Base-by-base conservation (phyloP, 2,329 filamentous ascomycete species). In the Claviceps fusiformis region DNA sequence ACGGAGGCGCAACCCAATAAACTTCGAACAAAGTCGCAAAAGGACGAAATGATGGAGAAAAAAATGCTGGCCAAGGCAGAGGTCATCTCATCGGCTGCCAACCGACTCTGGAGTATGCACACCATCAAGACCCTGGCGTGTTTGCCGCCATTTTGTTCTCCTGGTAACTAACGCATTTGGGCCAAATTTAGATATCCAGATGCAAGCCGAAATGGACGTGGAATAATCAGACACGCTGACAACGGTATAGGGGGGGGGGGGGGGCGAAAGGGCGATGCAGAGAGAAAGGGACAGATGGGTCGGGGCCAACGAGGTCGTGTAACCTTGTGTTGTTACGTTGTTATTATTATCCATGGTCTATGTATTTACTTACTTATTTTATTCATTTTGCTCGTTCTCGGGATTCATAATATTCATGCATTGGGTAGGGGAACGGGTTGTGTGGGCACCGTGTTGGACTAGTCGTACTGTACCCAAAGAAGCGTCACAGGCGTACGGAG, bases 21-120 rank as follows among this genome's bases (percentile, higher is more conserved):
- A 67, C 69, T 76, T 46, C 76, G 79, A 41, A 66, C 81, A 13
- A 77, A 79, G 58, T 73, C 73, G 0, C 63, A 65, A 33, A 79
- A 85, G 35, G 79, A 80, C 52, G 71, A 78, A 50, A 82, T 80
- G 56, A 82, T 83, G 59, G 74, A 76, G 50, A 78, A 81, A 54
- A 89, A 87, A 64, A 65, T 89, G 35, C 66, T 82, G 17, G 71
- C 72, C 19, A 89, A 87, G 65, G 85, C 85, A 1, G 79, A 81
- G 56, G 73, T 84, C 39, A 89, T 90, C 58, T 77, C 82, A 33
- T 75, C 80, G 35, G 84, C 83, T 49, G 86, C 86, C 19, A 87
- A 81, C 68, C 76, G 78, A 58, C 69, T 89, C 27, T 89, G 85
- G 83, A 82, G 78, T 82, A 71, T 67, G 78, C 72, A 55, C 29